A percentile compares a stretch with the other conserved stretches of the same genome.
These are phyloP conservation scores for Hyaloscypha hepaticicola DNA, from an alignment of 495 filamentous ascomycete genomes.

Conservation along the genomic window DNA sequence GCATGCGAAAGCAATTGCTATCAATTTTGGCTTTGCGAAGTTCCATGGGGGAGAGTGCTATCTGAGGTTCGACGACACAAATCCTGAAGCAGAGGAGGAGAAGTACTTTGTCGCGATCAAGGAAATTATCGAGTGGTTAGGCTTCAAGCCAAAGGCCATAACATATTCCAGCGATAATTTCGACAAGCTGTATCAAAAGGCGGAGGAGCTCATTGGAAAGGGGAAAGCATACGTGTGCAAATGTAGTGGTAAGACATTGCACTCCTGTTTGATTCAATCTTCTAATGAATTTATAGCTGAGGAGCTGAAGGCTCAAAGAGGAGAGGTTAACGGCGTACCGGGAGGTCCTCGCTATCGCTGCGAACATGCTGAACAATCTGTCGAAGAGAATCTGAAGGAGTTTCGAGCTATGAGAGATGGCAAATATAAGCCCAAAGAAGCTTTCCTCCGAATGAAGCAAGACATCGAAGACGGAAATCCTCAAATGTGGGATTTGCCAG, in stretches of 20 bases:
- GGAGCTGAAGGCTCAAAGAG: conserved; percentile 82
- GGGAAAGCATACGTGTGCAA: conserved; percentile 75
- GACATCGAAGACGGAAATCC: conserved; percentile 51
- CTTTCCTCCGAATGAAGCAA: conserved; percentile 92
- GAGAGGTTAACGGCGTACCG: conserved; percentile 43
- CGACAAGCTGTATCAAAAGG: conserved; percentile 79
- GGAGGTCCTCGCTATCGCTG: conserved; percentile 72
- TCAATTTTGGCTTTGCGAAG: conserved; percentile 95
- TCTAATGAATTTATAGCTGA: conserved; percentile 41
- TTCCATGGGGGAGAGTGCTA: conserved; percentile 72
- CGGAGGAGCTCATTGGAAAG: conserved; percentile 75
- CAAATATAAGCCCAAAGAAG: conserved; percentile 83
- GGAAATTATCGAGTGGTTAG: conserved; percentile 79
- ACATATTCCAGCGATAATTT: conserved; percentile 82
- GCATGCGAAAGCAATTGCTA: conserved; percentile 92
- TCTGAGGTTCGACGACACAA: conserved; percentile 65
- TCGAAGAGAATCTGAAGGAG: conserved; percentile 74
- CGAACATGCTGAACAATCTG: conserved; percentile 68
- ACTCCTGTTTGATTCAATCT: neutral
- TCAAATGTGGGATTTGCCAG: conserved; percentile 63
- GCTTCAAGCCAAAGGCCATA: conserved; percentile 73
- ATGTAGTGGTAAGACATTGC: conserved; percentile 23
- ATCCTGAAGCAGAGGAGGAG: conserved; percentile 80
- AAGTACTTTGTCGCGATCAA: conserved; percentile 74
- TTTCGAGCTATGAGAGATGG: conserved; percentile 92